Percentiles rank a stretch among this genome's conserved stretches.
phyloP scores from a whole-genome alignment of 2,329 filamentous ascomycete species.

The Talaromyces albobiverticillius region DNA sequence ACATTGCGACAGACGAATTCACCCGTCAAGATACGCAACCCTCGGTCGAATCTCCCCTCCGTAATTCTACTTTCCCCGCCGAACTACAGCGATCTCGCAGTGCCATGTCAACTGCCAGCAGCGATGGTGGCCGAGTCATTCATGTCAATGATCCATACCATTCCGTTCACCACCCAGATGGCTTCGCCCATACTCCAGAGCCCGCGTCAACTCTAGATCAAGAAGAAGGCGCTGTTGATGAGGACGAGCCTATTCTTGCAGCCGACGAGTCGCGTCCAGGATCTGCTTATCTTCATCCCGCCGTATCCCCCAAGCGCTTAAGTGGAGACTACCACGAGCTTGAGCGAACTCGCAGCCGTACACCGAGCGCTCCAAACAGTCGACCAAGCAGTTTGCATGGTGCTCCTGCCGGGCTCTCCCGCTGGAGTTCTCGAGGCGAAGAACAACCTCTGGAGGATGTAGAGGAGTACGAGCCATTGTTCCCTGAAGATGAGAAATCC shows the following conservation, averaged over 20 bases:
- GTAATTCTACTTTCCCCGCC: slow-evolving; percentile 49
- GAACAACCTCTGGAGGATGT: slow-evolving; percentile 75
- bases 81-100: slow-evolving; percentile 40
- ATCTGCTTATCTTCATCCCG: slow-evolving; percentile 70
- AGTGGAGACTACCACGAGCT: slow-evolving; percentile 51
- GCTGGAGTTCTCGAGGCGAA: slow-evolving; percentile 53
- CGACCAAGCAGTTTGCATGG: slow-evolving; percentile 63
- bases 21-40: slow-evolving; percentile 60
- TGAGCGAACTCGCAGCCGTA: slow-evolving; percentile 43
- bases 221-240: slow-evolving; percentile 54
- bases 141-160: slow-evolving; percentile 69
- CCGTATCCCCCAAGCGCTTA: slow-evolving; percentile 69
- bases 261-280: slow-evolving; percentile 76
- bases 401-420: slow-evolving; percentile 51
- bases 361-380: slow-evolving; percentile 57
- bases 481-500: slow-evolving; percentile 72
- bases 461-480: slow-evolving; percentile 92
- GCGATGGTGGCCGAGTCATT: slow-evolving; percentile 51
- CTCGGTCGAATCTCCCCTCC: slow-evolving; percentile 50
- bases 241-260: slow-evolving; percentile 77
- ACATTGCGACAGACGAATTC: slow-evolving; percentile 82
- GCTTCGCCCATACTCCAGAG: slow-evolving; percentile 49
- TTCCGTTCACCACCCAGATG: slow-evolving; percentile 42
- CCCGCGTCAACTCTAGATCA: slow-evolving; percentile 37
- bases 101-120: slow-evolving; percentile 15